Base-by-base conservation (phyloP, 1,284 basidiomycete genomes). In the Irpex lacteus region DNA sequence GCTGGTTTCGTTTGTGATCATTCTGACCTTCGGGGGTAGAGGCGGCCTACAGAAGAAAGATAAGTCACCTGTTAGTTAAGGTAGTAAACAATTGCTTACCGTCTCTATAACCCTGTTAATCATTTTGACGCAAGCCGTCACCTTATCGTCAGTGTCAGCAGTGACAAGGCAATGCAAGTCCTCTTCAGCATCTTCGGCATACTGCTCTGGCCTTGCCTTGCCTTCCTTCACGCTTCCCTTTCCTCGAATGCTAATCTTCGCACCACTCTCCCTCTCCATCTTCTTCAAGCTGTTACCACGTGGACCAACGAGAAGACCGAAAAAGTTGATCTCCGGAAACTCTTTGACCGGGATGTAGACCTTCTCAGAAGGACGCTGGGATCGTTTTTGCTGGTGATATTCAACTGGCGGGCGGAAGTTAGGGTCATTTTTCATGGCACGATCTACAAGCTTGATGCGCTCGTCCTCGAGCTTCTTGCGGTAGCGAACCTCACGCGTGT, bases 261-360 rank as follows among this genome's bases (percentile, higher is more conserved):
- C 98, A 32, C 98, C 98, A 72, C 92, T 95, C 72, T 99, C 95
- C 63, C 94, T 84, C 79, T 99, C 98, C 98, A 99, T 99, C 78
- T 95, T 96, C 85, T 99, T 99, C 82, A 99, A 81, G 79, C 95
- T 97, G 77, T 99, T 99, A 58, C 98, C 98, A 72, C 98, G 92
- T 71, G 98, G 98, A 50, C 98, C 98, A 67, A 99, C 97, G 65
- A 99, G 87, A 65, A 99, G 83, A 72, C 98, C 98, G 72, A 99
- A 99, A 79, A 99, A 99, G 78, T 99, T 99, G 83, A 99, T 99
- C 79, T 99, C 97, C 4, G 98, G 98, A 73, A 99, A 99, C 79
- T 99, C 98, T 76, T 99, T 98, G 73, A 98, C 95, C 34, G 98
- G 98, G 67, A 99, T 96, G 76, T 98, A 99, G 64, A 99, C 97